Base-by-base conservation (phyloP, 2,329 filamentous ascomycete species). In the Exserohilum turcica region DNA sequence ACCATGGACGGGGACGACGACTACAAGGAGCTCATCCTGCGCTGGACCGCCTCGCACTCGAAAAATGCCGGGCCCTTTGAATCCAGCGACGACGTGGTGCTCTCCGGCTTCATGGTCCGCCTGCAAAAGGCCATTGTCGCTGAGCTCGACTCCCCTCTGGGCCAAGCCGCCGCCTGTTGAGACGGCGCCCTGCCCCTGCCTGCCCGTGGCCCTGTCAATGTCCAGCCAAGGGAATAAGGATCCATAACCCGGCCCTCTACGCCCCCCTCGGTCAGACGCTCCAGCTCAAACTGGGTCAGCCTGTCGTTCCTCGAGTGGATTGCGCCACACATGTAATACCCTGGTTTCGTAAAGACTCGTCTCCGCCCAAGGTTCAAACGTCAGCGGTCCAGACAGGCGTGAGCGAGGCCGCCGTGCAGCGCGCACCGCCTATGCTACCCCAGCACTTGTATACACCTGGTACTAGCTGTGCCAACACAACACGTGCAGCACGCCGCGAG, bases 21-120 rank as follows among this genome's bases (percentile, higher is more conserved):
- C 15, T 70, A 68, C 47, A 61, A 63, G 21, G 59, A 61, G 8
- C 21, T 65, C 13, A 63, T 69, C 61, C 54, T 56, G 21, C 55
- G 59, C n/a, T 67, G 61, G 65, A 54, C 61, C 35, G 52, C 53
- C 9, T 47, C 47, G 18, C 29, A 49, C 27, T 42, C 38, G 10
- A 37, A 40, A n/a, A 19, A 47, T 24, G 42, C 54, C 7, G 35
- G 49, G 47, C n/a, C 60, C 57, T 18, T 35, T 48, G 24, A 64
- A 43, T 18, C 39, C 18, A 49, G 33, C 10, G 61, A 68, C 29
- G 56, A 57, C 10, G 57, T 48, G 12, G 58, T 56, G 12, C 54
- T 69, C 10, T 52, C 63, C 10, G 44, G 46, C 10, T 56, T 69
- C 42, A 44, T 67, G 6, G 48, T 48, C 4, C 50, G 52, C 21